phyloP scores from a whole-genome alignment of 768 basidiomycete genomes.

The Agrocybe praecox region DNA sequence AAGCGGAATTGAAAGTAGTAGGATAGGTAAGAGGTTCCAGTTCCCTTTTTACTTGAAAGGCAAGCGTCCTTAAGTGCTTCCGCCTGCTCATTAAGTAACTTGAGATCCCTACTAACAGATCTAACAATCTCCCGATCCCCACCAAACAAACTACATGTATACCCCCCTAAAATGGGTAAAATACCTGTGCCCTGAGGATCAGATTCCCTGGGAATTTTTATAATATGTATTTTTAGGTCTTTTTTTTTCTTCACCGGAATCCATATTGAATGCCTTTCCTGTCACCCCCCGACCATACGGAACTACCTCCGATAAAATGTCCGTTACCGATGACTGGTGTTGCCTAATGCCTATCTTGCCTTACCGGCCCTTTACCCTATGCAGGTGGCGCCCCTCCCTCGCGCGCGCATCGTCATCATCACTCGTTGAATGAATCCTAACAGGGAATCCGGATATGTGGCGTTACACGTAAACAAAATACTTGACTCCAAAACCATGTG shows the following conservation, averaged over 20 bases:
- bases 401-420: constrained; percentile 7
- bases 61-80: constrained; percentile 58
- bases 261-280: constrained; percentile 30
- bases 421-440: constrained; percentile 21
- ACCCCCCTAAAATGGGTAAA: constrained; percentile 28
- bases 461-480: constrained; percentile 42
- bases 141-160: constrained; percentile 28
- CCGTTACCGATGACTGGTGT: constrained; percentile 36
- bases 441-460: constrained; percentile 44
- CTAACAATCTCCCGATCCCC: constrained; percentile 39
- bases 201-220: constrained; percentile 27
- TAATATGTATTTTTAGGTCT: too few relatives aligned
- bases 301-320: constrained; percentile 37
- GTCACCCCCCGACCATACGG: constrained; percentile 31
- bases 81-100: constrained; percentile 61
- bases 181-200: constrained; percentile 42
- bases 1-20: too few relatives aligned
- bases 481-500: too few relatives aligned
- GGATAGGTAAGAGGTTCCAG: too few relatives aligned
- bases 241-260: constrained; percentile 31
- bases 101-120: constrained; percentile 42
- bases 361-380: constrained; percentile 15
- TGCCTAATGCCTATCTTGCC: not conserved
- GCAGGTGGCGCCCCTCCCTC: constrained; percentile 33
- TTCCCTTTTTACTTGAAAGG: too few relatives aligned